Evolutionary conservation across 345 rosid genomes (phyloP).

Genomic region (Reutealis trisperma): DNA sequence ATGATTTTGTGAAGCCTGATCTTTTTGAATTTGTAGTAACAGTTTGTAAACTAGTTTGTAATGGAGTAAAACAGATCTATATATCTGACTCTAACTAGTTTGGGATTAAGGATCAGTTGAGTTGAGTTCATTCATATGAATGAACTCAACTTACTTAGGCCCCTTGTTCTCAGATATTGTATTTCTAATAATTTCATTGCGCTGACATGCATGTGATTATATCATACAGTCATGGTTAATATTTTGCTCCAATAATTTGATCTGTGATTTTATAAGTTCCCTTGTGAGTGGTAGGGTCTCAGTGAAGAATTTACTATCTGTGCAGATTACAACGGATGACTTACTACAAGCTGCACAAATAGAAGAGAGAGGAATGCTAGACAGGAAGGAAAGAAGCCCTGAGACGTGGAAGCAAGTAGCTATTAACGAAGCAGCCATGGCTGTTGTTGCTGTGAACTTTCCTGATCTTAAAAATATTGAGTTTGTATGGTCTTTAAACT

Average conservation of each 20-base stretch:
- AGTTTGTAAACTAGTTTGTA: no score
- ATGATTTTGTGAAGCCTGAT: background rate
- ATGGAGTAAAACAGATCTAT: background rate
- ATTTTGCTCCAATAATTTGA: background rate
- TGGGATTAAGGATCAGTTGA: background rate
- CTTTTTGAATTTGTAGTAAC: background rate
- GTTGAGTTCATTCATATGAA: background rate
- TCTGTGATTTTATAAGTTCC: background rate
- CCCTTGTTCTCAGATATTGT: background rate
- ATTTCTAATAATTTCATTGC: background rate
- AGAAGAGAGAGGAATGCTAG: constrained; percentile 94
- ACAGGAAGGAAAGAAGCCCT: constrained; percentile 74
- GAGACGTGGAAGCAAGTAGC: constrained; percentile 90
- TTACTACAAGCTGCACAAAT: constrained; percentile 93
- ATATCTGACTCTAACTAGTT: background rate
- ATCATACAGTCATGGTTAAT: background rate
- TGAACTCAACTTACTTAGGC: background rate
- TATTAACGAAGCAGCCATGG: constrained; percentile 92
- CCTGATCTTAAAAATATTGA: constrained; percentile 86
- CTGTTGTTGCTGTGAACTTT: constrained; percentile 89
- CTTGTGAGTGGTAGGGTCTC: background rate
- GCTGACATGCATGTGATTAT: background rate
- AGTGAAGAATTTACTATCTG: constrained; percentile 6
- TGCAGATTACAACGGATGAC: constrained; percentile 94
- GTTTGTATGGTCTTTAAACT: constrained; percentile 57